Percentiles rank a stretch among this genome's conserved stretches.
phyloP scores from a whole-genome alignment of 345 rosid genomes.

The Lepidium sativum region DNA sequence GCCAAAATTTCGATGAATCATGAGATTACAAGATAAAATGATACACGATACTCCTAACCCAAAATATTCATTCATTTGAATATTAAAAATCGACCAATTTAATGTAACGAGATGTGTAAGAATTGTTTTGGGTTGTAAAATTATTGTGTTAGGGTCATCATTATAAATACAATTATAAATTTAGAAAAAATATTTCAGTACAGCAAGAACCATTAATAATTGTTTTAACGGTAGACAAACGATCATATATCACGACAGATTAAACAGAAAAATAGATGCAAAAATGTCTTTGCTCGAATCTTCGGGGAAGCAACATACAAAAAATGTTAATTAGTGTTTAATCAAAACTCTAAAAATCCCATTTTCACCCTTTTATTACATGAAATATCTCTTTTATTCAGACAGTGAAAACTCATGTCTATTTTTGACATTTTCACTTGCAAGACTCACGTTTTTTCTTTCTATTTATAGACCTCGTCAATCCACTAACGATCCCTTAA shows the following conservation, averaged over 20 bases:
- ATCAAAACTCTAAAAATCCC: neutral
- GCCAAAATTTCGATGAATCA: neutral
- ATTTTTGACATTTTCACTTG: constrained; percentile 9
- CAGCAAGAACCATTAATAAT: neutral
- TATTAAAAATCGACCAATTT: neutral
- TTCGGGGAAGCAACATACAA: constrained; percentile 18
- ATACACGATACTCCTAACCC: constrained; percentile 8
- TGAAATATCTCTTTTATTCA: neutral
- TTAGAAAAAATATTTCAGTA: too few relatives aligned
- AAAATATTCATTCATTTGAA: neutral
- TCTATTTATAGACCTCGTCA: constrained; percentile 22
- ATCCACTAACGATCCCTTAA: constrained; percentile 16
- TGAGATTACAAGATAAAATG: neutral
- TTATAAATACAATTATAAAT: neutral
- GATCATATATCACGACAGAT: neutral
- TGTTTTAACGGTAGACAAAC: neutral
- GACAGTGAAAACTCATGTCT: constrained; percentile 7
- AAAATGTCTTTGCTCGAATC: constrained; percentile 16
- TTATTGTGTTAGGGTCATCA: too few relatives aligned
- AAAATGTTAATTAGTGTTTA: neutral
- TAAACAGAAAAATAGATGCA: neutral
- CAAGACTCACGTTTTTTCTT: neutral
- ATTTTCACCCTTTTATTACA: neutral
- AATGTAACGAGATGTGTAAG: neutral
- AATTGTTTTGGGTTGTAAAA: too few relatives aligned